Base-by-base conservation (phyloP, 2,329 filamentous ascomycete species). In the Trichoderma harzianum region DNA sequence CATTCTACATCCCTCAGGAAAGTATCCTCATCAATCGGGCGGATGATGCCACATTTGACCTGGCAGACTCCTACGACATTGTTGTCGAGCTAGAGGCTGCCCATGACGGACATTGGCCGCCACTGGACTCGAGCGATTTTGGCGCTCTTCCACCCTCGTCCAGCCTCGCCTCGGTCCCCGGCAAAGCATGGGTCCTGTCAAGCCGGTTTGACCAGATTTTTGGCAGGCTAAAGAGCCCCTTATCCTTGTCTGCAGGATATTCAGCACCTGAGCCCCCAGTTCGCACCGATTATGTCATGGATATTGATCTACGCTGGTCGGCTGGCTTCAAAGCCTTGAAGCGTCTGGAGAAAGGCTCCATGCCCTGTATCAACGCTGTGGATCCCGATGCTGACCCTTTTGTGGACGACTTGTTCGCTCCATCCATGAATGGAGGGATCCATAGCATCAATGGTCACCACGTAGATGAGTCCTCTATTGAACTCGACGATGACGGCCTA, bases 61-160 rank as follows among this genome's bases (percentile, higher is more conserved):
- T 88, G 51, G 85, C 84, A 34, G 83, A 87, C 64, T 79, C 80
- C 26, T 90, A 89, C 77, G 80, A 83, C 71, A 77, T 89, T 16
- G 79, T 82, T 24, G 79, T 89, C 51, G 87, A 89, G 75, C 78
- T 90, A 18, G 86, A 87, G 75, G 84, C 87, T 10, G 83, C 83
- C 7, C 83, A 83, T 58, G 83, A 84, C 69, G 79, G 80, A 12
- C 80, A 80, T 47, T 90, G 88, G 88, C 88, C 88, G 4, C 88
- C 88, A 0, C 76, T 84, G 16, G 83, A 85, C 43, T 73, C 77
- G n/a, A 75, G 76, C 18, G 80, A 81, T 73, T 76, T 81, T 60
- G 80, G 78, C 18, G 72, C 80, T 66, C 68, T 76, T 12, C 24
- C 70, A 26, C 68, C 73, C 16, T 73, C 76, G 8, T 70, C 76